Evolutionary conservation across 441 rosid genomes (phyloP).

Genomic region (Mallotus repandus): DNA sequence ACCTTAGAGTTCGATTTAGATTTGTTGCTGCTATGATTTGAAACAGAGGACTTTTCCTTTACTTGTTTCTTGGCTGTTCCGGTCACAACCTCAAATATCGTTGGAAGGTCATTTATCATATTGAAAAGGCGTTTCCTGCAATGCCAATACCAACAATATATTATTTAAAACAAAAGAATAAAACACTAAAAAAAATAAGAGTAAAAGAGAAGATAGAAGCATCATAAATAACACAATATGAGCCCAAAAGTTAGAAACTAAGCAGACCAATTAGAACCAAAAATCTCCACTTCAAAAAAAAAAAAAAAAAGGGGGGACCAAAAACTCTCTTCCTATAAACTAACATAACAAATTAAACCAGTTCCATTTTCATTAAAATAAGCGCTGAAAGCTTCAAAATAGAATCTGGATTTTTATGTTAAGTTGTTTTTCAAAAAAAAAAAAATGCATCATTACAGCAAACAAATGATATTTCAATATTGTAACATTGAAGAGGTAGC

Average conservation of each 20-base stretch:
- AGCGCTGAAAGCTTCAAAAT: neutral
- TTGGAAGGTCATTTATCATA: conserved; percentile 64
- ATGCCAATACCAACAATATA: neutral
- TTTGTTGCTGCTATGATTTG: conserved; percentile 54
- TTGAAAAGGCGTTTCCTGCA: conserved; percentile 64
- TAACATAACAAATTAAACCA: neutral
- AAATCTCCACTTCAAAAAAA: neutral
- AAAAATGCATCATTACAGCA: neutral
- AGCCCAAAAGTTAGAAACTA: neutral
- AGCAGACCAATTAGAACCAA: neutral
- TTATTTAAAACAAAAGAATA: neutral
- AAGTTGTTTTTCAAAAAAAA: neutral
- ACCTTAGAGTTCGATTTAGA: conserved; percentile 55
- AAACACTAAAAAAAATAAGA: neutral
- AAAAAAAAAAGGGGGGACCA: no score
- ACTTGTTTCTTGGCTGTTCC: conserved; percentile 46
- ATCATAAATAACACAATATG: neutral
- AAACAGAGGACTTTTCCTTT: conserved; percentile 43
- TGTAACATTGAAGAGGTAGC: neutral
- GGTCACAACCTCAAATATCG: conserved; percentile 59
- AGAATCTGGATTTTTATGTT: neutral
- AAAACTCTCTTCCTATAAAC: neutral
- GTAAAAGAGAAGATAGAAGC: neutral
- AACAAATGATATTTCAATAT: neutral
- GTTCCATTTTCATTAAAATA: neutral